Evolutionary conservation across 352 stramenopile species (phyloP).

Genomic region (Pythium graminicola): DNA sequence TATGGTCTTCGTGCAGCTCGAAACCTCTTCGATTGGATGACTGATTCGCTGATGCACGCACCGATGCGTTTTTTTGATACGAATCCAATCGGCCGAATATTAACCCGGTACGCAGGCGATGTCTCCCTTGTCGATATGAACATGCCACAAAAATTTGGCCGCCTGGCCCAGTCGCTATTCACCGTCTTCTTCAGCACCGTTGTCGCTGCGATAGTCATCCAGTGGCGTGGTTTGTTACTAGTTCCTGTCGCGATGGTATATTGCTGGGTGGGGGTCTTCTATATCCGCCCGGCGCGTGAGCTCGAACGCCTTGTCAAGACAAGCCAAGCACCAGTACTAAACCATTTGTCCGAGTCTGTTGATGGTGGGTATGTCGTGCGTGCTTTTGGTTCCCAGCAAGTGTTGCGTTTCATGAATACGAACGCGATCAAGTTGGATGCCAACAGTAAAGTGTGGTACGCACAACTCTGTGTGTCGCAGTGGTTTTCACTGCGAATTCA

Average conservation of each 20-base stretch:
- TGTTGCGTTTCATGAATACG: slow-evolving; percentile 31
- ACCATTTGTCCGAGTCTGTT: slow-evolving; percentile 44
- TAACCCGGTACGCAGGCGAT: slow-evolving; percentile 86
- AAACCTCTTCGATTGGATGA: slow-evolving; percentile 83
- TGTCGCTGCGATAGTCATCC: slow-evolving; percentile 56
- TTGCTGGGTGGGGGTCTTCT: slow-evolving; percentile 39
- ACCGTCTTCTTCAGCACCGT: slow-evolving; percentile 47
- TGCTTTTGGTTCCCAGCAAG: slow-evolving; percentile 38
- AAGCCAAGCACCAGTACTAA: slow-evolving; percentile 42
- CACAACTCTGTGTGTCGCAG: slow-evolving; percentile 30
- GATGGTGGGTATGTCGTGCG: slow-evolving; percentile 45
- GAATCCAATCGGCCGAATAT: slow-evolving; percentile 82
- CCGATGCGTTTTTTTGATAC: slow-evolving; percentile 90
- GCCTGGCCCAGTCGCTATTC: slow-evolving; percentile 28
- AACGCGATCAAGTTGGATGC: slow-evolving; percentile 26
- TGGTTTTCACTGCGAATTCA: slow-evolving; percentile 49
- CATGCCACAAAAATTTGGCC: slow-evolving; percentile 21
- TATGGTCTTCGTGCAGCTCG: slow-evolving; percentile 22
- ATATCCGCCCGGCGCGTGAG: slow-evolving; percentile 44
- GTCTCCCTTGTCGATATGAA: slow-evolving; percentile 82
- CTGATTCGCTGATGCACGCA: slow-evolving; percentile 68
- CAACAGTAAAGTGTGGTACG: slow-evolving; percentile 12
- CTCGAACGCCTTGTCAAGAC: slow-evolving; percentile 46
- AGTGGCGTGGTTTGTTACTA: slow-evolving; percentile 53
- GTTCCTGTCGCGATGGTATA: slow-evolving; percentile 77